phyloP scores from a whole-genome alignment of 2,329 filamentous ascomycete species.

The Acephala macrosclerotiorum region DNA sequence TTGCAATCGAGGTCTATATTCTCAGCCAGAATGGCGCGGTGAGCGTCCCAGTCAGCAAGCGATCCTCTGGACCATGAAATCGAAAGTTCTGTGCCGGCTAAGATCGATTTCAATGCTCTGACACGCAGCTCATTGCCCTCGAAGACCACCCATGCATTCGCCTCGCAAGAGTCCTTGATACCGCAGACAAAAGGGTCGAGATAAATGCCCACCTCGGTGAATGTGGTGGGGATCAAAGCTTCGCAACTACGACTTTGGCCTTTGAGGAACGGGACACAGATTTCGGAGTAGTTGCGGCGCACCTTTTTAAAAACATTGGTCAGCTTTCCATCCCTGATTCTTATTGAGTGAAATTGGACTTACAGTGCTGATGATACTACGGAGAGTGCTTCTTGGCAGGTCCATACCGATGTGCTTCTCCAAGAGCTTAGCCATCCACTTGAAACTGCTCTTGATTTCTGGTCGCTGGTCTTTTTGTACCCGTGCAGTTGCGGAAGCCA shows the following conservation, averaged over 20 bases:
- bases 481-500: background rate
- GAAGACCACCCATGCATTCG: background rate
- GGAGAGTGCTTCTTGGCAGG: too few species aligned
- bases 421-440: background rate
- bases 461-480: background rate
- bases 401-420: background rate
- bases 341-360: too few species aligned
- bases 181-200: background rate
- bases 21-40: background rate
- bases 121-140: background rate
- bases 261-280: background rate
- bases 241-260: background rate
- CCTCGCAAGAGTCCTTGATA: background rate
- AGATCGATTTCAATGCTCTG: background rate
- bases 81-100: background rate
- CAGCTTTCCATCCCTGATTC: too few species aligned
- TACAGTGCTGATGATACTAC: too few species aligned
- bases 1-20: background rate
- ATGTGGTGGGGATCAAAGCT: background rate
- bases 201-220: background rate
- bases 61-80: background rate
- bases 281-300: background rate
- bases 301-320: too few species aligned
- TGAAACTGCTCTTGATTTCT: background rate
- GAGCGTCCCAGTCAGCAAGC: background rate